These are phyloP conservation scores for Chytridiales sp. DNA, from an alignment of 371 early-diverging fungal genomes.

Conservation along the genomic window DNA sequence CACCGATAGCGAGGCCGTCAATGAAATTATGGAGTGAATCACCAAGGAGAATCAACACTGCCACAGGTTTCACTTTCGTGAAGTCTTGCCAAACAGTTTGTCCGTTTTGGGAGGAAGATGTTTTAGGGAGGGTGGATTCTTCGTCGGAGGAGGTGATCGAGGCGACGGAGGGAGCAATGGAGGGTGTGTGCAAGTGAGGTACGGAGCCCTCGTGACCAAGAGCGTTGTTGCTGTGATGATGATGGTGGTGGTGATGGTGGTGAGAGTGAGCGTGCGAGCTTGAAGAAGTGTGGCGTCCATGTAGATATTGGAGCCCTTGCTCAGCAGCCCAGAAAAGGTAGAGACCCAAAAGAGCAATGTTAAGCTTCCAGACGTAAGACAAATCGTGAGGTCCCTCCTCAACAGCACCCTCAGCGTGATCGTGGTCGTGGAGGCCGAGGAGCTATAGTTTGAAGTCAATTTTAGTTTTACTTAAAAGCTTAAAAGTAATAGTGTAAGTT, in stretches of 20 bases:
- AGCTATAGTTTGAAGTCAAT: not conserved
- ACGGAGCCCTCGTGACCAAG: no score
- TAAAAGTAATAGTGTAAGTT: not conserved
- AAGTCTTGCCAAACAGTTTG: slow-evolving; percentile 9
- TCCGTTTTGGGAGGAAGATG: no score
- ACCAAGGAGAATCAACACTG: slow-evolving; percentile 81
- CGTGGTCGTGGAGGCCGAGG: slow-evolving; percentile 12
- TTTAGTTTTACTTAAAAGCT: not conserved
- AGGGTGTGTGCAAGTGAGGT: no score
- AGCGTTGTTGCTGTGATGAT: no score
- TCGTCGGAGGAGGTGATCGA: not conserved
- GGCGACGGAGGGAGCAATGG: no score
- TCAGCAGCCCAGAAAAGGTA: slow-evolving; percentile 9
- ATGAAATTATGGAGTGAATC: slow-evolving; percentile 89
- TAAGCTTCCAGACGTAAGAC: slow-evolving; percentile 2
- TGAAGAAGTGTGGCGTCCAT: not conserved
- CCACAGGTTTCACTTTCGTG: slow-evolving; percentile 55
- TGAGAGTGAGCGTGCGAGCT: slow-evolving; percentile 4
- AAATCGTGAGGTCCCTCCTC: not conserved
- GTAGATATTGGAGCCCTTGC: not conserved
- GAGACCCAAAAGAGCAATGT: not conserved
- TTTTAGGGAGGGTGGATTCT: not conserved
- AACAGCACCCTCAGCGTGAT: slow-evolving; percentile 1
- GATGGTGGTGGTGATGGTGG: not conserved
- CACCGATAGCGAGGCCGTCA: slow-evolving; percentile 91